phyloP scores from a whole-genome alignment of 140 eudicot genomes.

The Flaveria floridana region DNA sequence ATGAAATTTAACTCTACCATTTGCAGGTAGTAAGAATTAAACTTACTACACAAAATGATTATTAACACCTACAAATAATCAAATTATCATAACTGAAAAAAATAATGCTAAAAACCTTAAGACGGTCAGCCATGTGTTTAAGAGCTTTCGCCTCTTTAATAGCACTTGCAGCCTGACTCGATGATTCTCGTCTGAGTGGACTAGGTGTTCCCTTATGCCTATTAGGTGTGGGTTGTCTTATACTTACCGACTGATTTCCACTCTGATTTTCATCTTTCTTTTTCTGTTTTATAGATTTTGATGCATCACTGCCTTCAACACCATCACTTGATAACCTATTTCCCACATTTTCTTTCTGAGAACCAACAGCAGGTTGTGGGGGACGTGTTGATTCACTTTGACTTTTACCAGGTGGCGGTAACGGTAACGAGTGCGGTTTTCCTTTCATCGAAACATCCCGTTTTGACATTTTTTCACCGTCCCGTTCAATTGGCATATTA shows the following conservation, averaged over 20 bases:
- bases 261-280: slow-evolving; percentile 60
- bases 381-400: slow-evolving; percentile 50
- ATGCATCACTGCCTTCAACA: slow-evolving; percentile 32
- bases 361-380: slow-evolving; percentile 39
- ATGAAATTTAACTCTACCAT: background rate
- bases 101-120: slow-evolving; percentile 54
- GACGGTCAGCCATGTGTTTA: slow-evolving; percentile 97
- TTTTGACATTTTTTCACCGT: slow-evolving; percentile 45
- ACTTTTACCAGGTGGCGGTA: slow-evolving; percentile 59
- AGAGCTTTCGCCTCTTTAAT: slow-evolving; percentile 91
- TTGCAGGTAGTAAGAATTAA: slow-evolving; percentile 7
- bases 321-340: slow-evolving; percentile 23
- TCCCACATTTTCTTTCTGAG: slow-evolving; percentile 47
- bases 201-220: slow-evolving; percentile 64
- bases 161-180: slow-evolving; percentile 85
- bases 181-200: slow-evolving; percentile 77
- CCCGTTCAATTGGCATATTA: slow-evolving; percentile 34
- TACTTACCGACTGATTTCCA: slow-evolving; percentile 41
- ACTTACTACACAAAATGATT: background rate
- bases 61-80: slow-evolving; percentile 15
- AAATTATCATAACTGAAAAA: slow-evolving; percentile 1
- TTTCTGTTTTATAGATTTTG: slow-evolving; percentile 40
- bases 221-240: slow-evolving; percentile 48
- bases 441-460: slow-evolving; percentile 51
- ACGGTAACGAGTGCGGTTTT: slow-evolving; percentile 60